Evolutionary conservation across 148 eudicot species (phyloP).

Genomic region (Fagopyrum homotropicum): DNA sequence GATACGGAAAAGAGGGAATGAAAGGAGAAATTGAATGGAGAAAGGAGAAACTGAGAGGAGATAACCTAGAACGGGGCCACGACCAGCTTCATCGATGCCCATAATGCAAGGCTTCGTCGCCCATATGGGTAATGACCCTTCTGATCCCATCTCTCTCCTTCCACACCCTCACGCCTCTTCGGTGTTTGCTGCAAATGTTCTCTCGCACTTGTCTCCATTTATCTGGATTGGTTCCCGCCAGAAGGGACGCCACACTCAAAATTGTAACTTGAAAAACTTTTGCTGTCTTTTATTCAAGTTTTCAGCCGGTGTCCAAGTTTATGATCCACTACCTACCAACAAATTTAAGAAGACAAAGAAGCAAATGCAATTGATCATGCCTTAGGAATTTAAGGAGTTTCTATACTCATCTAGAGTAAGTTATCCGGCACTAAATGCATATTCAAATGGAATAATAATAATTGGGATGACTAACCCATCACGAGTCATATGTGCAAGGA

Average conservation of each 20-base stretch:
- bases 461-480: too few relatives aligned
- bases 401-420: too few relatives aligned
- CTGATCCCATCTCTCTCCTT: constrained; percentile 35
- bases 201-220: neutral
- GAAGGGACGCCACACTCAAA: neutral
- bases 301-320: too few relatives aligned
- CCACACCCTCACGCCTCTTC: constrained; percentile 12
- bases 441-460: too few relatives aligned
- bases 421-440: too few relatives aligned
- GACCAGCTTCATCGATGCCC: constrained; percentile 99
- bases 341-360: too few relatives aligned
- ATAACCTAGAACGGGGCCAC: constrained; percentile 94
- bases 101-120: constrained; percentile 76
- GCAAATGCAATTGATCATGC: too few relatives aligned
- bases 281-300: too few relatives aligned
- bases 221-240: neutral
- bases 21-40: neutral
- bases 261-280: neutral
- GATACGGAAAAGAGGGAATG: neutral
- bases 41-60: neutral
- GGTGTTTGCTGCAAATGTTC: neutral
- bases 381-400: too few relatives aligned
- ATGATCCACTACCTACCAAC: too few relatives aligned
- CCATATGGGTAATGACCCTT: constrained; percentile 46
- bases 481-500: too few relatives aligned